phyloP scores from a whole-genome alignment of 2,329 filamentous ascomycete genomes.

The Boeremia exigua region DNA sequence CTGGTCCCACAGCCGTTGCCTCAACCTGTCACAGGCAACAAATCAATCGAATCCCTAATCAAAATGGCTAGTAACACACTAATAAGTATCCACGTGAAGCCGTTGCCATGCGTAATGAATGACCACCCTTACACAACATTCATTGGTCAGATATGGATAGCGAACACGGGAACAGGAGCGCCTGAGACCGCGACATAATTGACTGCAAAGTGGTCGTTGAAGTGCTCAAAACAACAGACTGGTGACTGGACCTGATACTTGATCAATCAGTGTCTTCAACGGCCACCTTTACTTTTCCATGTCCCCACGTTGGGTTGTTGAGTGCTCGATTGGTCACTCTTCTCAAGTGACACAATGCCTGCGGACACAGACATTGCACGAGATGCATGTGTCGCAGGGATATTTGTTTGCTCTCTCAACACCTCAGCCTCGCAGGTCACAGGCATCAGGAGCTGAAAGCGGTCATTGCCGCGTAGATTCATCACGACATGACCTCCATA shows the following conservation, averaged over 20 bases:
- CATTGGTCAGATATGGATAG: not conserved
- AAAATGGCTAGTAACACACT: too few species aligned
- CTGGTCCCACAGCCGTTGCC: too few species aligned
- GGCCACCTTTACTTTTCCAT: not conserved
- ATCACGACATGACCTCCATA: conserved; percentile 2
- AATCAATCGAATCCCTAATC: too few species aligned
- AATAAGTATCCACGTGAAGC: too few species aligned
- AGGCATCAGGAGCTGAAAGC: not conserved
- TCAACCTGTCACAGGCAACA: too few species aligned
- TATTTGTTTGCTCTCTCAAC: conserved; percentile 7
- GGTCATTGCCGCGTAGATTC: not conserved
- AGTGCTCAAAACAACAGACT: not conserved
- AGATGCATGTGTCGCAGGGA: conserved; percentile 9
- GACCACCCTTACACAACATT: not conserved
- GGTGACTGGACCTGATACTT: too few species aligned
- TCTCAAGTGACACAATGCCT: not conserved
- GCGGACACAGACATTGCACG: not conserved
- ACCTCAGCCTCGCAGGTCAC: conserved; percentile 2
- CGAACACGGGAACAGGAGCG: not conserved
- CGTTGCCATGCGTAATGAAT: not conserved
- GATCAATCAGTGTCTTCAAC: not conserved
- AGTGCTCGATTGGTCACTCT: not conserved
- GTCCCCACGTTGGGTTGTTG: not conserved
- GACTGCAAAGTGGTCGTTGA: not conserved
- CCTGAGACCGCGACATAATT: not conserved